Base-by-base conservation (phyloP, 495 filamentous ascomycete genomes). In the Lophiotrema nucula region DNA sequence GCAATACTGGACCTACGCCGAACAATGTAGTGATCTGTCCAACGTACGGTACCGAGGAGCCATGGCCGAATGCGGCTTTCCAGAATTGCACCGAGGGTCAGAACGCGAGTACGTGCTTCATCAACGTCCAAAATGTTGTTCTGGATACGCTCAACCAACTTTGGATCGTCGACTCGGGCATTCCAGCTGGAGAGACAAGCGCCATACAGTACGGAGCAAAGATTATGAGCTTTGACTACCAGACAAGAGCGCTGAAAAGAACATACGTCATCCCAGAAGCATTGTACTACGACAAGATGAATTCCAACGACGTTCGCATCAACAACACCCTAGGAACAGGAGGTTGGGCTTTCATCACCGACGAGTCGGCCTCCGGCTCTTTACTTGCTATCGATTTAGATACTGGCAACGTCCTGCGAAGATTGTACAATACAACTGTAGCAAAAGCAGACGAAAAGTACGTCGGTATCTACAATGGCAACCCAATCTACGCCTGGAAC, bases 71-170 rank as follows among this genome's bases (percentile, higher is more conserved):
- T 37, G 67, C 67, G n/a, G 53, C 28, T 2, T 65, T 69, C 27
- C 67, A 69, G 47, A 69, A 67, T 41, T 69, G 67, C 58, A 67
- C 64, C 0, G 15, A 46, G 4, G 56, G 60, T 15, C 67, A 69
- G 47, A 58, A 69, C 41, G 58, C 58, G 19, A 53, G 55, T 16
- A 65, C 60, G 15, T 69, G 67, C 55, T 69, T 69, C 64, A 52
- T 67, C 49, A 69, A 69, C 38, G 61, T 69, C 16, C 67, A 69
- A 52, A 69, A 67, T 42, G 58, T 69, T 3, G 64, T 69, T 6
- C 53, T 69, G 18, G 67, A 67, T 43, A 58, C 56, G 1, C 41
- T 62, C 12, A 50, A 60, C 44, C 56, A 60, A 27, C 38, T 69
- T 24, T 69, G 64, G 64, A 46, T 65, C 35, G 48, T 69, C 10